Base-by-base conservation (phyloP, 2,329 filamentous ascomycete genomes). In the Colletotrichum sp. region DNA sequence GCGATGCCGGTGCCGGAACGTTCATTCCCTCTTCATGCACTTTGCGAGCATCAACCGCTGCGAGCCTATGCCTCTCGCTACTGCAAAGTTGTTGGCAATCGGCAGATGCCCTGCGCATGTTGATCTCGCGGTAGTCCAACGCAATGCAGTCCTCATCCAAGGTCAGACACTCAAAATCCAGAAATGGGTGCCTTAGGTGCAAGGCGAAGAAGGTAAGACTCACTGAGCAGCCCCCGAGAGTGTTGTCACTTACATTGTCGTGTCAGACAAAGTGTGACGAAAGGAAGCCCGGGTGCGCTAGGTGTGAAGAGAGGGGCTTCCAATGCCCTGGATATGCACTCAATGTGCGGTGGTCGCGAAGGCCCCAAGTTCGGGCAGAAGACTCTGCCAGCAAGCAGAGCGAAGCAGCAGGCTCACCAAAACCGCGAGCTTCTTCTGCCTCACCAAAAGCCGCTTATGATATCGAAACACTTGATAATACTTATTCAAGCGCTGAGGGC, bases 301-400 rank as follows among this genome's bases (percentile, higher is more conserved):
- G 77, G 9, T 80, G 78, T 28, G 77, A 78, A 55, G 77, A 79
- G 19, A 70, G 78, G 1, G 78, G 79, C 19, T 61, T 77, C 3
- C 69, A 78, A 16, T 80, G 79, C 19, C 79, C 79, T 1, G 79
- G 79, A 11, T 80, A 80, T 30, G 78, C 78, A 0, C 76, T 80
- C 57, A 78, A 80, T 13, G 71, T 80, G 22, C 65, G 79, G 7
- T 80, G 79, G 79, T 78, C 79, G n/a, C 78, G 77, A 12, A 79
- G 78, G 5, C 78, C 79, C 12, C 78, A 79, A 8, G n/a, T 71
- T 1, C 67, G 67, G 12, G 8, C 65, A n/a, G 63, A 73, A 12
- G 59, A 12, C 0, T 2, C 3, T 11, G 52, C 72, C 25, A 1
- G 8, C 16, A 39, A 19, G 1, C 19, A n/a, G 1, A 27, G 39